phyloP scores from a whole-genome alignment of 163 green algal genomes.

The Scenedesmus sp. region DNA sequence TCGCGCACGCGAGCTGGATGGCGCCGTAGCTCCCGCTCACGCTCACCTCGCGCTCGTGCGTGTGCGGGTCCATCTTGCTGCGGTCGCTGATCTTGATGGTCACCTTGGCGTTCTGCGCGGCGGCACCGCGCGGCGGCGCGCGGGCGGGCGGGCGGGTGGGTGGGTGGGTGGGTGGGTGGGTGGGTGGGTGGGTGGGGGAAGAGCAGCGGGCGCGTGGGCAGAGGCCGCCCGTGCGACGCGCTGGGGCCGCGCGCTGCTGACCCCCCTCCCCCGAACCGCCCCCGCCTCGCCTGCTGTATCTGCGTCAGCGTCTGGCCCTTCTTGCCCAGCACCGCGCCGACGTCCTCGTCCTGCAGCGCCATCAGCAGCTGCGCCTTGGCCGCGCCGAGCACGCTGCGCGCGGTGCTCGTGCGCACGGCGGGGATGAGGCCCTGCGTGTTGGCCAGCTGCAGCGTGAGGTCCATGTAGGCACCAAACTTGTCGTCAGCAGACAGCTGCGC shows the following conservation, averaged over 20 bases:
- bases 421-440: slow-evolving; percentile 57
- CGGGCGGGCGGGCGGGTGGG: not conserved
- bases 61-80: slow-evolving; percentile 66
- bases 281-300: slow-evolving; percentile 62
- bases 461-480: slow-evolving; percentile 68
- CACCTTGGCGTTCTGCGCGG: slow-evolving; percentile 58
- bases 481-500: slow-evolving; percentile 66
- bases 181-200: not conserved
- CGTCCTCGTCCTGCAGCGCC: slow-evolving; percentile 63
- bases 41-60: slow-evolving; percentile 67
- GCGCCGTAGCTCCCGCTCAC: slow-evolving; percentile 57
- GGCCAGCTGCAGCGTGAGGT: slow-evolving; percentile 72
- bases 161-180: no score
- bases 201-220: no score
- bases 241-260: no score
- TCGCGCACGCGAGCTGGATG: slow-evolving; percentile 70
- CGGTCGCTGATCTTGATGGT: slow-evolving; percentile 71
- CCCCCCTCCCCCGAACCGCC: no score
- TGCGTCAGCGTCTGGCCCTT: slow-evolving; percentile 69
- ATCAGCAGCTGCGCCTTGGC: slow-evolving; percentile 53
- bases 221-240: no score
- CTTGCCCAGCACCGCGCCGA: slow-evolving; percentile 66
- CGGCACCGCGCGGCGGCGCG: not conserved
- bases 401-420: slow-evolving; percentile 31
- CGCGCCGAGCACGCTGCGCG: slow-evolving; percentile 21